phyloP scores from a whole-genome alignment of 1,284 basidiomycete species.

The Takashimella koratensis region DNA sequence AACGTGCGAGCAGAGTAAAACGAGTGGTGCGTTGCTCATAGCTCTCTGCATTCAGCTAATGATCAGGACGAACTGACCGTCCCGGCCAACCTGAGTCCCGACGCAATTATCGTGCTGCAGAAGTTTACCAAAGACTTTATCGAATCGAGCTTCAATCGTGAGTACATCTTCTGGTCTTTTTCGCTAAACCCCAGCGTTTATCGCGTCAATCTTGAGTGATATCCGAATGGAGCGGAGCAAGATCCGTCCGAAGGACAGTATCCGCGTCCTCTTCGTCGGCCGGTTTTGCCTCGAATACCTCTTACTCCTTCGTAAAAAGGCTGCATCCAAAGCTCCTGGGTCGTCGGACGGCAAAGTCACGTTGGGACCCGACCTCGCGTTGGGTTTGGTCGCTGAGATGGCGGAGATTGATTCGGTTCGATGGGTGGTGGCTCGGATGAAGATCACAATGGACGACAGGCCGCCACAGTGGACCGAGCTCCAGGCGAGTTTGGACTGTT shows the following conservation, averaged over 20 bases:
- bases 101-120: conserved; percentile 66
- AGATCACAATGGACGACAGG: conserved; percentile 82
- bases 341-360: conserved; percentile 27
- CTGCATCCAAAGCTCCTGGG: conserved; percentile 5
- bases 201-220: conserved; percentile 78
- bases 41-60: not conserved
- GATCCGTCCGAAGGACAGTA: conserved; percentile 82
- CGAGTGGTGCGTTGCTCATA: conserved; percentile 40
- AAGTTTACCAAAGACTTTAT: conserved; percentile 67
- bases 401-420: conserved; percentile 78
- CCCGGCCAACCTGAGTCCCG: conserved; percentile 55
- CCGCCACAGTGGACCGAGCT: conserved; percentile 89
- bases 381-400: conserved; percentile 76
- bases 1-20: conserved; percentile 59
- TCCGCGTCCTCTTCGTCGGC: conserved; percentile 74
- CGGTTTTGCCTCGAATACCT: conserved; percentile 91
- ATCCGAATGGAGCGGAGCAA: conserved; percentile 86
- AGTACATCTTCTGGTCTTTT: conserved; percentile 37
- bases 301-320: conserved; percentile 52
- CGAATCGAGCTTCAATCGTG: conserved; percentile 80
- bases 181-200: conserved; percentile 60
- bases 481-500: conserved; percentile 87
- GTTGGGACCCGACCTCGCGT: conserved; percentile 51
- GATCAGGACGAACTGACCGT: conserved; percentile 53
- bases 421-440: conserved; percentile 86